phyloP scores from a whole-genome alignment of 768 basidiomycete genomes.

The Collybia mongolica region DNA sequence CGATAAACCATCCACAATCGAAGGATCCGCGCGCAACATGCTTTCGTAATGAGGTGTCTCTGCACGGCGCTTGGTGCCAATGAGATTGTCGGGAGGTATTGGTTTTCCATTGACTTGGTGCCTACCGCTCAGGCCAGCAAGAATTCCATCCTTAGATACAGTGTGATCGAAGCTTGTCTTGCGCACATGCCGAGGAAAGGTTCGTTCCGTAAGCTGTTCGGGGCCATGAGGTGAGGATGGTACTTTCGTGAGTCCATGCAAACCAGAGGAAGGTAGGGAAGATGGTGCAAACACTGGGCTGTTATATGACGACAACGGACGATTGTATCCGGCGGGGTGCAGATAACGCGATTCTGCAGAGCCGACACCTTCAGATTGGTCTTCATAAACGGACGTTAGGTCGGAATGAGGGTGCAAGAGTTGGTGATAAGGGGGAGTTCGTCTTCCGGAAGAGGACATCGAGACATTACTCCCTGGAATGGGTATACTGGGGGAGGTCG shows the following conservation, averaged over 20 bases:
- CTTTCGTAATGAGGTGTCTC: slow-evolving; percentile 81
- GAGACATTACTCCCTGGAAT: slow-evolving; percentile 39
- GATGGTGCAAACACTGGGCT: slow-evolving; percentile 61
- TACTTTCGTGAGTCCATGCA: slow-evolving; percentile 53
- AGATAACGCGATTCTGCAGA: slow-evolving; percentile 28
- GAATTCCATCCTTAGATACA: slow-evolving; percentile 64
- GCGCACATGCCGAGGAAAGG: slow-evolving; percentile 82
- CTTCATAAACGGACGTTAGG: slow-evolving; percentile 47
- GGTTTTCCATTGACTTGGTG: slow-evolving; percentile 84
- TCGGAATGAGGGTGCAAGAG: slow-evolving; percentile 33
- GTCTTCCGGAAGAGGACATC: slow-evolving; percentile 42
- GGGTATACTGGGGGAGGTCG: slow-evolving; percentile 32
- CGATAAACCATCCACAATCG: slow-evolving; percentile 41
- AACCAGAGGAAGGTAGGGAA: slow-evolving; percentile 70
- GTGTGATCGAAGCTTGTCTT: slow-evolving; percentile 97
- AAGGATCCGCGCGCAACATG: slow-evolving; percentile 76
- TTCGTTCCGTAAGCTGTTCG: slow-evolving; percentile 33
- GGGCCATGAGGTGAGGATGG: slow-evolving; percentile 34
- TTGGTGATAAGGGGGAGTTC: slow-evolving; percentile 42
- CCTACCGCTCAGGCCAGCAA: slow-evolving; percentile 58
- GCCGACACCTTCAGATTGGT: slow-evolving; percentile 31
- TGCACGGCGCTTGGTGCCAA: slow-evolving; percentile 78
- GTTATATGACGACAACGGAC: slow-evolving; percentile 37
- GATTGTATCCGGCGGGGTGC: slow-evolving; percentile 32
- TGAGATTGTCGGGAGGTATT: slow-evolving; percentile 57